Evolutionary conservation across 2,329 filamentous ascomycete species (phyloP), one percentile per base, ranked within the genome.

Genomic region (Colletotrichum euphorbiae): DNA sequence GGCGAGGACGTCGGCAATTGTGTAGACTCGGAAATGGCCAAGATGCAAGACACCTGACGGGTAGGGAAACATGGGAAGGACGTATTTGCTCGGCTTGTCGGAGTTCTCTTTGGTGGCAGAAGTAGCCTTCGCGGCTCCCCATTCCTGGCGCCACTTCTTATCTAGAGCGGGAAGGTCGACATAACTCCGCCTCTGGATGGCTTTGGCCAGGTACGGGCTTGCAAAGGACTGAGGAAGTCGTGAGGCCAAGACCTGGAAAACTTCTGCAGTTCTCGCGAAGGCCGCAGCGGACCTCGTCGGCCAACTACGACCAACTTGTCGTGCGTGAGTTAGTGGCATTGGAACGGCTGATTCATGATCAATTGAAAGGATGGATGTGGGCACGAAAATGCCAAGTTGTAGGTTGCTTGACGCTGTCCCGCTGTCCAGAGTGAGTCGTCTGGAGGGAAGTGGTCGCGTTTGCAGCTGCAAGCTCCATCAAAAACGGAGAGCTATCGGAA

Each of bases 21-120:
- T 93, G 81, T 97, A 97, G 56, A 97, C 93, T 52, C 94, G 90
- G 43, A 97, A 82, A 77, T 97, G 94, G 13, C 94, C 94, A 69
- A 97, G 89, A 77, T 97, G 94, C 31, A 97, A 85, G 33, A 89
- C 90, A 33, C 94, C 94, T 0, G 94, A 97, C 1, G 94, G 94
- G 77, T 97, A 97, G 0, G 94, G 94, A 76, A 97, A 97, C 94
- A 97, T 97, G 71, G 94, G 91, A 61, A 97, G 83, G 70, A 97
- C 88, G 77, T 95, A 97, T 78, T 84, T 78, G 70, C 62, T 68
- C 52, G 36, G 59, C 71, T 73, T 69, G 55, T 72, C 59, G 55
- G 65, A 69, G 12, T 58, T 71, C 38, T 71, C 12, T 28, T 69
- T 48, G 24, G 70, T n/a, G 69, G 48, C 15, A 48, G 64, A 50